These are phyloP conservation scores for Ogataea allantospora DNA, from an alignment of 805 yeast genomes.

Conservation along the genomic window DNA sequence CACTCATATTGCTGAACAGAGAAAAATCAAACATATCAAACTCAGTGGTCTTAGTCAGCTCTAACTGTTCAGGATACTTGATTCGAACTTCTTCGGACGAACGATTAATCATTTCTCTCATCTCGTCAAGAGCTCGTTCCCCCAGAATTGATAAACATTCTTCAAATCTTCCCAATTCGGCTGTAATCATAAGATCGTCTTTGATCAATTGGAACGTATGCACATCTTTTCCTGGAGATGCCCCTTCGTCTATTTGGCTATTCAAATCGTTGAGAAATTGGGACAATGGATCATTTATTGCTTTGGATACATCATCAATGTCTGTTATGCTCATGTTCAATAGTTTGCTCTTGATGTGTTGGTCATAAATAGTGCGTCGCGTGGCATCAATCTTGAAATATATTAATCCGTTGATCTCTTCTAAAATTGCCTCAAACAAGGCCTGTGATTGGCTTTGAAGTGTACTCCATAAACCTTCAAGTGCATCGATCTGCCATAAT, in stretches of 20 bases:
- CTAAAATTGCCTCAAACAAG: constrained; percentile 70
- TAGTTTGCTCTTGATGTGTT: constrained; percentile 15
- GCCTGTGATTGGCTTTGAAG: constrained; percentile 56
- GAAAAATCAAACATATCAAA: constrained; percentile 18
- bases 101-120: constrained; percentile 59
- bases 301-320: constrained; percentile 26
- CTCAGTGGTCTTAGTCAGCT: constrained; percentile 19
- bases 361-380: constrained; percentile 33
- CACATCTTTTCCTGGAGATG: constrained; percentile 26
- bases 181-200: constrained; percentile 20
- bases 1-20: constrained; percentile 27
- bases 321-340: constrained; percentile 24
- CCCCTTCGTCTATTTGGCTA: constrained; percentile 21
- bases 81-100: constrained; percentile 63
- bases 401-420: constrained; percentile 65
- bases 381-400: constrained; percentile 24
- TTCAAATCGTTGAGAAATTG: constrained; percentile 35
- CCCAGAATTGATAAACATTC: constrained; percentile 53
- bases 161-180: constrained; percentile 57
- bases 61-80: constrained; percentile 42
- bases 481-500: constrained; percentile 57
- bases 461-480: constrained; percentile 48
- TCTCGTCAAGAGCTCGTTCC: constrained; percentile 57
- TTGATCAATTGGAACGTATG: constrained; percentile 23
- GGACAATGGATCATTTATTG: constrained; percentile 35